Evolutionary conservation across 768 basidiomycete species (phyloP).

Genomic region (Floccularia luteovirens): DNA sequence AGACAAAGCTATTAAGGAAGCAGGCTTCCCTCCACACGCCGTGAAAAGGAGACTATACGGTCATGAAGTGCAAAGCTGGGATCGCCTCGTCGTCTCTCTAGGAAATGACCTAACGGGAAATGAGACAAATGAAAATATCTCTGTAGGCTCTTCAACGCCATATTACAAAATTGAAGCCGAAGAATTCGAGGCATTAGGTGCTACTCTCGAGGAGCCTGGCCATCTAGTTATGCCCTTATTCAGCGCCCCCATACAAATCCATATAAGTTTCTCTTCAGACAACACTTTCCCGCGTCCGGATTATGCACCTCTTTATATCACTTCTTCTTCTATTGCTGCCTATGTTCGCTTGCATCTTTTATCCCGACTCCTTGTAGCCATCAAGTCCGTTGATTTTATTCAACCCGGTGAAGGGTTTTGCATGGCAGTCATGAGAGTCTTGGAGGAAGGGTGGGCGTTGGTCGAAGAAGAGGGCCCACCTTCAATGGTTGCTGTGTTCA

Average conservation of each 20-base stretch:
- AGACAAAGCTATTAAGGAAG: slow-evolving; percentile 75
- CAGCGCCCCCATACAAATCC: slow-evolving; percentile 56
- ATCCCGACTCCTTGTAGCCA: slow-evolving; percentile 48
- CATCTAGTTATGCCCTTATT: slow-evolving; percentile 59
- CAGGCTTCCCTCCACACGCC: slow-evolving; percentile 69
- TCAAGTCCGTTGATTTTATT: slow-evolving; percentile 47
- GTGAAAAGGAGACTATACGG: slow-evolving; percentile 51
- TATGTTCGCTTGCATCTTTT: slow-evolving; percentile 85
- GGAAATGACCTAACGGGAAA: slow-evolving; percentile 49
- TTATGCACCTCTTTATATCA: slow-evolving; percentile 68
- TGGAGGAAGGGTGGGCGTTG: slow-evolving; percentile 65
- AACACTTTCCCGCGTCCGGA: slow-evolving; percentile 34
- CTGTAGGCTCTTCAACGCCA: slow-evolving; percentile 8
- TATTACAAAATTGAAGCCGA: slow-evolving; percentile 32
- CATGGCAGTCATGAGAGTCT: slow-evolving; percentile 58
- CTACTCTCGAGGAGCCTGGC: slow-evolving; percentile 31
- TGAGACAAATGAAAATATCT: slow-evolving; percentile 7
- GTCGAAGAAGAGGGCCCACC: slow-evolving; percentile 71
- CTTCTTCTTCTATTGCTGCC: slow-evolving; percentile 60
- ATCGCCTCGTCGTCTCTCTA: slow-evolving; percentile 45
- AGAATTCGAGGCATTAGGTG: slow-evolving; percentile 52
- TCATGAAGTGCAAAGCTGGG: slow-evolving; percentile 34
- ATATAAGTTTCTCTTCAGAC: slow-evolving; percentile 49
- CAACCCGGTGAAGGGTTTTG: slow-evolving; percentile 66
- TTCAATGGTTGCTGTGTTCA: slow-evolving; percentile 59